Conservation (phyloP, 2,329 filamentous ascomycete species). For the Amauroascus verrucosus region DNA sequence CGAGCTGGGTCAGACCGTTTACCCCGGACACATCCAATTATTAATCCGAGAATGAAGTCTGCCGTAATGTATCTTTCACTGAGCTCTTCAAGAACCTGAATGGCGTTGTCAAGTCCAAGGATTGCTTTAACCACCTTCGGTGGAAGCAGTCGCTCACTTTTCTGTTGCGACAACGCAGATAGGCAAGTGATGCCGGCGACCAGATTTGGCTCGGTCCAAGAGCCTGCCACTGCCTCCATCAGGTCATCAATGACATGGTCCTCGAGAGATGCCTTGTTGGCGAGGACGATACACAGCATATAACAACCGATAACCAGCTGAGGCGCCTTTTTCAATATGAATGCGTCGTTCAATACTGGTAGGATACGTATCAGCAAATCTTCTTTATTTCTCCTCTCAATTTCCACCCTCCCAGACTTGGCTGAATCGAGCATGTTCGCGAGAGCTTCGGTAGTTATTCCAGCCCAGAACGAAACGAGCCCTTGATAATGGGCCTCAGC, state of each 20-base stretch:
- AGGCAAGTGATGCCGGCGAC: conserved; percentile 68
- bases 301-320: conserved; percentile 80
- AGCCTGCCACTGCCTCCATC: conserved; percentile 76
- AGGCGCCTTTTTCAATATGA: conserved; percentile 63
- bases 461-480: conserved; percentile 82
- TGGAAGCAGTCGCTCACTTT: conserved; percentile 59
- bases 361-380: conserved; percentile 58
- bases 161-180: conserved; percentile 70
- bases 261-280: conserved; percentile 67
- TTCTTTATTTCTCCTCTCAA: conserved; percentile 73
- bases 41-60: conserved; percentile 29
- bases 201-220: conserved; percentile 64
- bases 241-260: conserved; percentile 73
- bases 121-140: conserved; percentile 54
- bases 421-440: conserved; percentile 70
- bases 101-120: conserved; percentile 26
- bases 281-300: conserved; percentile 79
- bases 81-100: conserved; percentile 28
- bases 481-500: conserved; percentile 63
- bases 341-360: conserved; percentile 64
- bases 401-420: conserved; percentile 61
- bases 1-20: conserved; percentile 23
- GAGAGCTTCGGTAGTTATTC: conserved; percentile 73
- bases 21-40: conserved; percentile 28
- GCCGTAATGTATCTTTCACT: conserved; percentile 26